These are phyloP conservation scores for Plantago rigida DNA, from an alignment of 305 asterid species.

Conservation along the genomic window DNA sequence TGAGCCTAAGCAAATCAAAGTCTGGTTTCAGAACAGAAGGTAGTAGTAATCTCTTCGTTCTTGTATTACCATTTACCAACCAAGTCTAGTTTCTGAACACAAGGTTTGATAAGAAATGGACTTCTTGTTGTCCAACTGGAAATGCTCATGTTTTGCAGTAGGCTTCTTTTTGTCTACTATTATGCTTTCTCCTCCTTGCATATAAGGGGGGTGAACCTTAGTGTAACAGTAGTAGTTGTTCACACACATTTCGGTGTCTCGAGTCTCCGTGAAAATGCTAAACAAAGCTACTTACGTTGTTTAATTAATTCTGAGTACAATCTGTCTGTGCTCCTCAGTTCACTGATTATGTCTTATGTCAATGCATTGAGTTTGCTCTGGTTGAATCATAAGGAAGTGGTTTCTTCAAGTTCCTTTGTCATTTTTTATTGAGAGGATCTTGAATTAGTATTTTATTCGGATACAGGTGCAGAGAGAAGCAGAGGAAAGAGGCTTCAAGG, in stretches of 20 bases:
- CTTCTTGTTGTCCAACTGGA: neutral
- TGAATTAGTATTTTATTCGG: slow-evolving; percentile 13
- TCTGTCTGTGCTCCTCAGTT: neutral
- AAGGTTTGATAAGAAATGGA: neutral
- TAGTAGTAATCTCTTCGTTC: slow-evolving; percentile 3
- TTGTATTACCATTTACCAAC: neutral
- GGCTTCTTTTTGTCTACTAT: no score
- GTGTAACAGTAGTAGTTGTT: no score
- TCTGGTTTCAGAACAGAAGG: slow-evolving; percentile 69
- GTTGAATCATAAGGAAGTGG: neutral
- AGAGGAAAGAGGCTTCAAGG: slow-evolving; percentile 55
- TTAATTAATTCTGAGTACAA: no score
- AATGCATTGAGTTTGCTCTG: neutral
- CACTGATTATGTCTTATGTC: neutral
- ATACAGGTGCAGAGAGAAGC: slow-evolving; percentile 59
- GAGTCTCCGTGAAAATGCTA: no score
- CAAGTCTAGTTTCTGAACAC: no score
- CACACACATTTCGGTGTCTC: no score
- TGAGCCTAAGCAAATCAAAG: slow-evolving; percentile 63
- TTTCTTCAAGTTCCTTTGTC: neutral
- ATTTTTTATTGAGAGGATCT: neutral
- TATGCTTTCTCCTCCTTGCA: no score
- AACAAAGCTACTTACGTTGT: no score
- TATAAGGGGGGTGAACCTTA: no score
- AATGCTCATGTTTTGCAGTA: no score